Evolutionary conservation across 1,284 basidiomycete species (phyloP), one percentile per base, ranked within the genome.

Genomic region (Baeospora myosura): DNA sequence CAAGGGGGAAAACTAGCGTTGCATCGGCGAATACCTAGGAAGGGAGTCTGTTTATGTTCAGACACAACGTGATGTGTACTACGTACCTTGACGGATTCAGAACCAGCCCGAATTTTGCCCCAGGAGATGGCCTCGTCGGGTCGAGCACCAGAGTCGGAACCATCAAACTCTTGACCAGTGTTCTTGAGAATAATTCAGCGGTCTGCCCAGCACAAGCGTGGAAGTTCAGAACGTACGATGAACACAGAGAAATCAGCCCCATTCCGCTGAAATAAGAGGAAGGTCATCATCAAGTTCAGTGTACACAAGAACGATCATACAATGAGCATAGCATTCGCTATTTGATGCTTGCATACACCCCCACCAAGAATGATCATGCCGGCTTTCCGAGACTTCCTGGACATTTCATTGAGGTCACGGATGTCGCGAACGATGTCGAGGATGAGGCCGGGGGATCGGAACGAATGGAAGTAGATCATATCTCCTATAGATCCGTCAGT

Each of bases 381-480:
- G 4, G 96, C 96, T 63, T 94, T 95, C 50, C 80, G 83, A 23
- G 93, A 85, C 52, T 79, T 84, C 45, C 97, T 77, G 10, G 89
- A 83, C 21, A 91, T 69, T 61, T 98, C 94, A 63, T 99, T 98
- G 29, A 98, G 66, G 20, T 78, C 70, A 32, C 95, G 82, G 45
- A 98, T 98, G 59, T 99, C 96, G 51, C 80, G 78, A 8, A 98
- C 95, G 48, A 99, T 94, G 59, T 99, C 96, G 47, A 98, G 71
- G 26, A 87, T 70, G 36, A 98, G 74, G 16, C 90, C 92, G 0
- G 92, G 90, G 46, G 82, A 83, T 47, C 85, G 83, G 72, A 94
- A 97, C 4, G 91, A 92, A 66, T 98, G 96, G 62, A 98, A 98
- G 66, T 98, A 98, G 42, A 98, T 85, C 94, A 98, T 98, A 62